phyloP scores from a whole-genome alignment of 352 stramenopile species.

The Thalassiosira livingstoniorum region DNA sequence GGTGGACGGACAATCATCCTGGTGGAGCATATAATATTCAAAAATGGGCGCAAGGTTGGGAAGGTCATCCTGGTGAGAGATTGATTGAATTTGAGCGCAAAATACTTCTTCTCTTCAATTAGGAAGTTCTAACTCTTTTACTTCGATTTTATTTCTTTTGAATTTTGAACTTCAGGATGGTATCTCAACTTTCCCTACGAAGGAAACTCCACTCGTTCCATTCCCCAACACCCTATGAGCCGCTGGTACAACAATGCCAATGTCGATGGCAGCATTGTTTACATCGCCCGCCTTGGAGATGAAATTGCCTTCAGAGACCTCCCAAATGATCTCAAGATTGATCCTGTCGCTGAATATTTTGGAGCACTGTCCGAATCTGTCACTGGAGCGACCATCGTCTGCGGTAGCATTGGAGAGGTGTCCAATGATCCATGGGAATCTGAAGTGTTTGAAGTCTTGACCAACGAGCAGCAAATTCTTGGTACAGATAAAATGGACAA shows the following conservation, averaged over 20 bases:
- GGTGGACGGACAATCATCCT: slow-evolving; percentile 60
- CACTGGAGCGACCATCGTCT: slow-evolving; percentile 56
- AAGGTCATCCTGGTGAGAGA: too few relatives aligned
- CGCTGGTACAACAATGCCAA: slow-evolving; percentile 45
- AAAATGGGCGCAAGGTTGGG: slow-evolving; percentile 54
- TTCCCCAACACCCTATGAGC: slow-evolving; percentile 67
- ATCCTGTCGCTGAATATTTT: slow-evolving; percentile 52
- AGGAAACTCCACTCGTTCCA: slow-evolving; percentile 41
- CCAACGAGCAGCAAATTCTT: slow-evolving; percentile 20
- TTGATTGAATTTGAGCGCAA: too few relatives aligned
- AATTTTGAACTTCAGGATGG: too few relatives aligned
- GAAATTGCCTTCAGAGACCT: slow-evolving; percentile 45
- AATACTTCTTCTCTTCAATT: too few relatives aligned
- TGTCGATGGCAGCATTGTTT: slow-evolving; percentile 28
- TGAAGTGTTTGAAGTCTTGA: slow-evolving; percentile 51
- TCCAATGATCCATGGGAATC: slow-evolving; percentile 16
- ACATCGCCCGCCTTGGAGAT: slow-evolving; percentile 52
- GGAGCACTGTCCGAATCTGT: slow-evolving; percentile 35
- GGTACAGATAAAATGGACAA: slow-evolving; percentile 31
- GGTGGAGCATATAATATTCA: slow-evolving; percentile 59
- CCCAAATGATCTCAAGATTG: slow-evolving; percentile 44
- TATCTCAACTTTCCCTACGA: slow-evolving; percentile 54
- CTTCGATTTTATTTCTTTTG: too few relatives aligned
- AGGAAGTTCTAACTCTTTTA: too few relatives aligned
- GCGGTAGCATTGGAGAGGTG: slow-evolving; percentile 59